Conservation (phyloP, 2,329 filamentous ascomycete species). For the Hypoxylon sp. region DNA sequence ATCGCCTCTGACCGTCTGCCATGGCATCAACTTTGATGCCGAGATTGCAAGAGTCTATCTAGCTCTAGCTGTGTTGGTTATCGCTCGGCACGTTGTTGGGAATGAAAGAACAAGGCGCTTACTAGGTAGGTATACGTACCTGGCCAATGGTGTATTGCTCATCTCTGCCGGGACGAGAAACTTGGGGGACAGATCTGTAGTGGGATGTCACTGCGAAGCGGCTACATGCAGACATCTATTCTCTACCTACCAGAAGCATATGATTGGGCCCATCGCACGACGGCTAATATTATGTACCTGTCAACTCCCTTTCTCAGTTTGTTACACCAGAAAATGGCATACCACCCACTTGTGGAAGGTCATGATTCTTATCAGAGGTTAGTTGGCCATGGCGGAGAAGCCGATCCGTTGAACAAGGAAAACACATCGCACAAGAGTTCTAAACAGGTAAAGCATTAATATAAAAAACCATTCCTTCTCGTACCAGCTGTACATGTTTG, state of each 20-base stretch:
- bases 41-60: neutral
- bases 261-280: slow-evolving; percentile 6
- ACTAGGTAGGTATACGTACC: slow-evolving; percentile 4
- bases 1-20: neutral
- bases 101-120: slow-evolving; percentile 7
- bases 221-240: too few species aligned
- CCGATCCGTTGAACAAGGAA: neutral
- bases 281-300: slow-evolving; percentile 12
- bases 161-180: neutral
- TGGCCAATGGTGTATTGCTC: too few species aligned
- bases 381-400: neutral
- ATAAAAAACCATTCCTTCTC: too few species aligned
- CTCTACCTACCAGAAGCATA: neutral
- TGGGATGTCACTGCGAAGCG: neutral
- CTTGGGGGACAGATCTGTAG: neutral
- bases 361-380: neutral
- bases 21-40: neutral
- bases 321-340: neutral
- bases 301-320: neutral
- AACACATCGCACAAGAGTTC: neutral
- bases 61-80: slow-evolving; percentile 2
- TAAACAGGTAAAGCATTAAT: neutral
- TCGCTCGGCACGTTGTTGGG: neutral
- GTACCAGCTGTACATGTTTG: neutral
- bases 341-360: slow-evolving; percentile 21